Evolutionary conservation across 192 early-diverging fungal species (phyloP), one percentile per base, ranked within the genome.

Genomic region (Coemansia sp.): DNA sequence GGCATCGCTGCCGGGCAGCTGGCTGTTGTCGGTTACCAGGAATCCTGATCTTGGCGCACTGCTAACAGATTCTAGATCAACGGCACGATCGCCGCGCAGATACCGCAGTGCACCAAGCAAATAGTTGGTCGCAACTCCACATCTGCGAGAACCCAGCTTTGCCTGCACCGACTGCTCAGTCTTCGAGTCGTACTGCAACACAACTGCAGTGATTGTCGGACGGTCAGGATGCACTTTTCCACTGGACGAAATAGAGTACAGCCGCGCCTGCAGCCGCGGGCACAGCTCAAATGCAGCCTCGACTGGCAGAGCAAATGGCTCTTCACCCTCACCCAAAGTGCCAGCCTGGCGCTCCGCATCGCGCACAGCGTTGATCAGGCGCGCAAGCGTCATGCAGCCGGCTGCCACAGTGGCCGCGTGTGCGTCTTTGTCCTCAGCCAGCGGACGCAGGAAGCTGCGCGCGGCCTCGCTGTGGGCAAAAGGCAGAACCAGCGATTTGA

Each of bases 211-310:
- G 58, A 96, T 82, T 57, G 85, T 82, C 43, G 94, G 90, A 11
- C 75, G 69, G n/a, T 83, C 87, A 22, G 94, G 93, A 39, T 85
- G 71, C 29, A 87, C 86, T 60, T 87, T 89, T 49, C 92, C 81
- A 14, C 92, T 92, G 10, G 94, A 95, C n/a, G 94, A 96, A 45
- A 99, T 98, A 39, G 94, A 96, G 74, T 99, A 99, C 80, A 96
- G 94, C 17, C 97, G 91, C 17, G 92, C 85, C 65, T 89, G 88
- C 39, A 95, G 85, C 35, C 91, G 89, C 49, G 90, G 85, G 15
- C 94, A 83, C 11, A 90, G 84, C 70, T 96, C 90, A 47, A 98
- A 83, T 32, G 94, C 81, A 22, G 92, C 84, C 62, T 88, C 88
- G 58, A 94, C 84, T 0, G 97, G 97, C 65, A 96, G 83, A 58